Base-by-base conservation (phyloP, 495 filamentous ascomycete species). In the Trichoderma gamsii region DNA sequence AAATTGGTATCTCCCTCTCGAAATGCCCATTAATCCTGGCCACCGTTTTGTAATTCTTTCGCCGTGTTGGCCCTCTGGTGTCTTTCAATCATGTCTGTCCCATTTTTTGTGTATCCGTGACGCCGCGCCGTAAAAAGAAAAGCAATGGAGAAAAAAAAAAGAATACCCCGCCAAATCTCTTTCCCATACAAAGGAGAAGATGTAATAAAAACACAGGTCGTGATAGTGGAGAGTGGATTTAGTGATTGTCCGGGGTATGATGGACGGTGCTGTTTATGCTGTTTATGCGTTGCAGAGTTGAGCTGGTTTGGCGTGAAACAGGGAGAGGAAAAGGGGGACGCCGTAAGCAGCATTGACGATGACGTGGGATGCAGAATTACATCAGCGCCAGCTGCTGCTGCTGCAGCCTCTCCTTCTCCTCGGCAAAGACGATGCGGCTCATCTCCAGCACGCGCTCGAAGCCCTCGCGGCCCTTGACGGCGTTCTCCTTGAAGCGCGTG, bases 401-500 rank as follows among this genome's bases (percentile, higher is more conserved):
- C 65, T 46, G 38, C 65, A 46, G 65, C 41, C 43, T 49, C 72
- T 93, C 89, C 72, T 85, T 87, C 80, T 96, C 92, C 80, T 98
- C 92, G 63, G 91, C 86, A 71, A 97, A 99, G 25, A 93, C 96
- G 70, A 90, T 86, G 69, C 94, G 83, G 79, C 91, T 96, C 91
- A 96, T 97, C 73, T 91, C 92, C 29, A 99, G 83, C 44, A 99
- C 95, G 63, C 88, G 86, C 76, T 99, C 95, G 73, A 99, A 99
- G 0, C 95, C 95, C 74, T 97, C 91, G 66, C 89, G 87, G 64
- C 95, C 95, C 76, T 89, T 90, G 70, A 81, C 82, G 29, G 96
- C 96, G 75, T 99, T 99, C 75, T 99, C 92, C 56, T 85, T 82
- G 78, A 99, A 98, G 66, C 92, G 79, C 72, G 91, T 92, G 35